Conservation (phyloP, 2,329 filamentous ascomycete genomes). For the Saccharata proteae region DNA sequence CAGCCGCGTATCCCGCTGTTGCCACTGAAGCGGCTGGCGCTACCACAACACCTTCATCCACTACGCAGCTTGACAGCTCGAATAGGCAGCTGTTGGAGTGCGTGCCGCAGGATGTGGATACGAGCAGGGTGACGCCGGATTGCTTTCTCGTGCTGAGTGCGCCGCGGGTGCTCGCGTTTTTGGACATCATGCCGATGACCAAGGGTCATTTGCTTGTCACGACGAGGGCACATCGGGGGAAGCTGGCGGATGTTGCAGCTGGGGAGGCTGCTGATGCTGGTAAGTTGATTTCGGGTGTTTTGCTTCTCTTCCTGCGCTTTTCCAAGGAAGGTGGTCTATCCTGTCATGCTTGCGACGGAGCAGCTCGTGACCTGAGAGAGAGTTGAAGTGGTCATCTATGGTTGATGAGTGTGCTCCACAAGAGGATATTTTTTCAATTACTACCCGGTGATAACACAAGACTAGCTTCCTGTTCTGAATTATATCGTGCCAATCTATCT, state of each 20-base stretch:
- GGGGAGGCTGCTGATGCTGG: slow-evolving; percentile 57
- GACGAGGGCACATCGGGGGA: slow-evolving; percentile 64
- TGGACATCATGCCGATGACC: slow-evolving; percentile 85
- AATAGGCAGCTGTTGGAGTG: slow-evolving; percentile 8
- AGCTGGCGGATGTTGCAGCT: slow-evolving; percentile 58
- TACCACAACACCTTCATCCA: slow-evolving; percentile 11
- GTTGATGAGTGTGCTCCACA: no score
- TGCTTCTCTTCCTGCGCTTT: slow-evolving; percentile 1
- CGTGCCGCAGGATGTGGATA: slow-evolving; percentile 17
- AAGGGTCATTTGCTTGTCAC: slow-evolving; percentile 73
- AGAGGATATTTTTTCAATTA: no score
- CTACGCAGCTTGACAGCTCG: slow-evolving; percentile 1
- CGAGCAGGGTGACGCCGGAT: slow-evolving; percentile 24
- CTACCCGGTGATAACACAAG: no score
- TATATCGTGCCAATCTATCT: no score
- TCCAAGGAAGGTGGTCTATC: no score
- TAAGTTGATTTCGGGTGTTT: slow-evolving; percentile 18
- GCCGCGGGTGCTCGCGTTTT: slow-evolving; percentile 66
- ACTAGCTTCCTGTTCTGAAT: no score
- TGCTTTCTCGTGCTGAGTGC: slow-evolving; percentile 63
- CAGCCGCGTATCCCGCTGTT: slow-evolving; percentile 35
- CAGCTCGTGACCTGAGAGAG: neutral
- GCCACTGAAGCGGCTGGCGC: slow-evolving; percentile 13
- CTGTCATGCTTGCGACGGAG: no score
- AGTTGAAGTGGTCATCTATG: no score